phyloP scores from a whole-genome alignment of 179 eudicot genomes.

The Silene noctiflora region DNA sequence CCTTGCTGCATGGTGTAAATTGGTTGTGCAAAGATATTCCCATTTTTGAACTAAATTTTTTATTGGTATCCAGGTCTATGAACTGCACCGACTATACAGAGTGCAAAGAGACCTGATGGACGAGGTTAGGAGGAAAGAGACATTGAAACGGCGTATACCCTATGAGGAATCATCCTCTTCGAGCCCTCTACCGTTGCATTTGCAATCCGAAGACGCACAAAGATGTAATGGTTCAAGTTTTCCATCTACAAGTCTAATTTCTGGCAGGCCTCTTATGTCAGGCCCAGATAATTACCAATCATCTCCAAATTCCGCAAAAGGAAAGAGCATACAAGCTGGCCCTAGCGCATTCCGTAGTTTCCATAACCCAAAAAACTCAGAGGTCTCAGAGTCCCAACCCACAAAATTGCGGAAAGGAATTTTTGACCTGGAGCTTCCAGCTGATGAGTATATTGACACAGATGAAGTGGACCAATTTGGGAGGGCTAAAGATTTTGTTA shows the following conservation, averaged over 20 bases:
- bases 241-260: constrained; percentile 38
- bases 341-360: constrained; percentile 42
- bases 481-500: background rate
- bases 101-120: constrained; percentile 85
- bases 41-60: background rate
- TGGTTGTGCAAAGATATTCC: background rate
- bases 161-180: constrained; percentile 80
- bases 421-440: constrained; percentile 77
- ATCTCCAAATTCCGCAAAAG: constrained; percentile 51
- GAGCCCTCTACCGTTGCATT: constrained; percentile 50
- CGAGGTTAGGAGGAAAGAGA: constrained; percentile 55
- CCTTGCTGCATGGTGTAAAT: background rate
- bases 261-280: constrained; percentile 40
- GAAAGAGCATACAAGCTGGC: constrained; percentile 39
- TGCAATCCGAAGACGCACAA: constrained; percentile 47
- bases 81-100: constrained; percentile 81
- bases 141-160: constrained; percentile 32
- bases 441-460: constrained; percentile 60
- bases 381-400: constrained; percentile 65
- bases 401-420: constrained; percentile 61
- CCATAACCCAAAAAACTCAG: constrained; percentile 50
- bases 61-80: constrained; percentile 48
- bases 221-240: constrained; percentile 54
- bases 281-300: constrained; percentile 43
- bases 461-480: constrained; percentile 49